Conservation (phyloP, 1,284 basidiomycete species). For the Sanghuangporus sanghuang region DNA sequence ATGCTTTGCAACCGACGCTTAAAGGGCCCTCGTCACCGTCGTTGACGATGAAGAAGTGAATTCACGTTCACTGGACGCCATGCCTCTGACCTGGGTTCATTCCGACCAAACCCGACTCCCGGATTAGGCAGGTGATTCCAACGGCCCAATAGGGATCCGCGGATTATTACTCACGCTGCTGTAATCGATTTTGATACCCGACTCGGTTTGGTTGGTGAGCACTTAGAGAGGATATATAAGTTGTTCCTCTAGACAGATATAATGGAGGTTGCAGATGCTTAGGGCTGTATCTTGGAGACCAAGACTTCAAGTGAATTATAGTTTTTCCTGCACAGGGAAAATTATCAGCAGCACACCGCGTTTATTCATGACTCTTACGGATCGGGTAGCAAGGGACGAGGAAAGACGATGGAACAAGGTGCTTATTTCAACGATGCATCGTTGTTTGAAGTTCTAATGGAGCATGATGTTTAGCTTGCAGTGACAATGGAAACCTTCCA, state of each 20-base stretch:
- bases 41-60: slow-evolving; percentile 6
- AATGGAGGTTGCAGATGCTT: not conserved
- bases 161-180: not conserved
- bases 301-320: not conserved
- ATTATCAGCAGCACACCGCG: not conserved
- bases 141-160: not conserved
- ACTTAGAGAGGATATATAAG: not conserved
- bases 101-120: slow-evolving; percentile 1
- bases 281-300: not conserved
- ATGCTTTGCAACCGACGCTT: not conserved
- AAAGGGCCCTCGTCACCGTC: not conserved
- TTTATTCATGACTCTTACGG: not conserved
- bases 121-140: not conserved
- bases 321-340: not conserved
- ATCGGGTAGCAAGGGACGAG: not conserved
- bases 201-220: slow-evolving; percentile 1
- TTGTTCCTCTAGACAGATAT: not conserved
- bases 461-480: slow-evolving; percentile 5
- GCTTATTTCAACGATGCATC: not conserved
- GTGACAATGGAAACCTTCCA: slow-evolving; percentile 15
- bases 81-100: not conserved
- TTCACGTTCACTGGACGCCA: not conserved
- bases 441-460: not conserved
- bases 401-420: slow-evolving; percentile 15
- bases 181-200: not conserved